phyloP scores from a whole-genome alignment of 352 stramenopile genomes.

The Phytophthora citricola region DNA sequence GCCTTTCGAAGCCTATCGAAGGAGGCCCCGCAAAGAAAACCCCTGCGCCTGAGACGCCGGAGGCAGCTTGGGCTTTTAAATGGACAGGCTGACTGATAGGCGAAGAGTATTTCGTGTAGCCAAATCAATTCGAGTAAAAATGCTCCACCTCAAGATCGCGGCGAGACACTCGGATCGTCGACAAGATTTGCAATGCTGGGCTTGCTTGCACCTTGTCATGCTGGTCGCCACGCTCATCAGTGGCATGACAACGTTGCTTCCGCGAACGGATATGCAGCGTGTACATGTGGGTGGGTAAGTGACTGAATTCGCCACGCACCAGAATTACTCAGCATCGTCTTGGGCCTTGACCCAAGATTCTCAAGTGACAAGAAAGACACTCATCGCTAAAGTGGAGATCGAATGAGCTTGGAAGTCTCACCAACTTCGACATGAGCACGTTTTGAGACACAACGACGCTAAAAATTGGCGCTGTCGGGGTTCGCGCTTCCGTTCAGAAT shows the following conservation, averaged over 20 bases:
- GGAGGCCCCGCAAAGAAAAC: background rate
- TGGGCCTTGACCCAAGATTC: too few species aligned
- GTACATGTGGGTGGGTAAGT: too few species aligned
- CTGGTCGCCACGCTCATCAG: background rate
- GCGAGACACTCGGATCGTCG: conserved; percentile 6
- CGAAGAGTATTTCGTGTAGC: background rate
- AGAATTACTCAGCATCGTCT: too few species aligned
- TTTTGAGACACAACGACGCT: conserved; percentile 7
- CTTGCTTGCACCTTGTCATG: conserved; percentile 12
- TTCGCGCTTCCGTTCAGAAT: conserved; percentile 21
- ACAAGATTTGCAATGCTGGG: conserved; percentile 13
- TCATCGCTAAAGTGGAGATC: background rate
- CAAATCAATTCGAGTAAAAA: conserved; percentile 19
- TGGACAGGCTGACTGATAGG: conserved; percentile 16
- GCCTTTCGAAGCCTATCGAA: conserved; percentile 3
- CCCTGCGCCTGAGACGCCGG: background rate
- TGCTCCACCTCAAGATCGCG: conserved; percentile 9
- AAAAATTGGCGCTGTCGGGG: background rate
- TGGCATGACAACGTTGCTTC: background rate
- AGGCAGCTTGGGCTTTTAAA: conserved; percentile 1
- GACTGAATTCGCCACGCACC: too few species aligned
- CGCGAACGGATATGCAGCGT: background rate
- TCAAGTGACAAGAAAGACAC: too few species aligned
- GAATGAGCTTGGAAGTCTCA: background rate
- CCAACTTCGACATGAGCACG: conserved; percentile 18